Conservation (phyloP, 768 basidiomycete genomes). For the Auricularia cornea region DNA sequence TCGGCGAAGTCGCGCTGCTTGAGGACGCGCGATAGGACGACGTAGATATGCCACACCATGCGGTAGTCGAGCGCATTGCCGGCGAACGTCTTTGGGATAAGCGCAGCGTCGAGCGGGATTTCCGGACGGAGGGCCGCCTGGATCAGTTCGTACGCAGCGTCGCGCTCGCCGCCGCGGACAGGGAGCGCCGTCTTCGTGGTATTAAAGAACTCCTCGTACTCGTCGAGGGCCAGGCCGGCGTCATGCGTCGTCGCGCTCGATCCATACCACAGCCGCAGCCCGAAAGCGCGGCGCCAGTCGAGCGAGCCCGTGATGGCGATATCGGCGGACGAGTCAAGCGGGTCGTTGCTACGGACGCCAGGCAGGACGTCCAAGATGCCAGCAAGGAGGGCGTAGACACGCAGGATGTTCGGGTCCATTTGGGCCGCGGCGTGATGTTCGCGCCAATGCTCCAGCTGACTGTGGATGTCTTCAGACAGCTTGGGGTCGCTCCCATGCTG, state of each 20-base stretch:
- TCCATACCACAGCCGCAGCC: slow-evolving; percentile 84
- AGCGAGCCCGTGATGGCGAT: slow-evolving; percentile 60
- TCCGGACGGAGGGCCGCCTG: slow-evolving; percentile 63
- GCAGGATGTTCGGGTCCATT: slow-evolving; percentile 58
- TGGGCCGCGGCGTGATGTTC: slow-evolving; percentile 65
- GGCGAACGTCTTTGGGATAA: slow-evolving; percentile 66
- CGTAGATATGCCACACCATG: slow-evolving; percentile 88
- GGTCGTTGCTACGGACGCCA: slow-evolving; percentile 37
- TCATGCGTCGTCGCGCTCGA: slow-evolving; percentile 44
- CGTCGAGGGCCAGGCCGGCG: slow-evolving; percentile 56
- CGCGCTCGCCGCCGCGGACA: slow-evolving; percentile 32
- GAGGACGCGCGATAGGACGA: slow-evolving; percentile 77
- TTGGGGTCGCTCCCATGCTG: slow-evolving; percentile 74
- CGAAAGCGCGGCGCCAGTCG: slow-evolving; percentile 94
- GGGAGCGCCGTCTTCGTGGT: slow-evolving; percentile 30
- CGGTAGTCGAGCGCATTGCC: slow-evolving; percentile 72
- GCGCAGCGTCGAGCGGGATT: slow-evolving; percentile 55
- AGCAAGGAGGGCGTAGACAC: slow-evolving; percentile 75
- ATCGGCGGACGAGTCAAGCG: slow-evolving; percentile 43
- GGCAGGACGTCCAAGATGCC: slow-evolving; percentile 60
- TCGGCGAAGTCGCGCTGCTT: slow-evolving; percentile 84
- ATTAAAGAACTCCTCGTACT: slow-evolving; percentile 35
- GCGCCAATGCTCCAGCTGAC: slow-evolving; percentile 79
- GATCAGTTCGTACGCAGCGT: slow-evolving; percentile 78
- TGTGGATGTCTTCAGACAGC: slow-evolving; percentile 61